Base-by-base conservation (phyloP, 2,329 filamentous ascomycete species). In the Alternaria alternata region DNA sequence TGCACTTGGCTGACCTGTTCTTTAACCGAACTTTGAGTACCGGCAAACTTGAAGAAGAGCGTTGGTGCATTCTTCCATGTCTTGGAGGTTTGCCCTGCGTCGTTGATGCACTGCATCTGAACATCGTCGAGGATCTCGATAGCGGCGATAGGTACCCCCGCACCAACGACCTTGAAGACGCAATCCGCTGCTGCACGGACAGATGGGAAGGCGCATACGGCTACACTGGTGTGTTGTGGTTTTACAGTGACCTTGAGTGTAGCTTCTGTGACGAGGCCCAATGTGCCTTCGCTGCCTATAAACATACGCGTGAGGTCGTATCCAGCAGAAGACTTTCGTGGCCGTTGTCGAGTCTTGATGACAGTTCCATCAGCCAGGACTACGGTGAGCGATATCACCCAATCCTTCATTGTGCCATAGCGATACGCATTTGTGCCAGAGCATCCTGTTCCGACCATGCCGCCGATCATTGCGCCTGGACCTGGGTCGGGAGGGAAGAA, bases 401-500 rank as follows among this genome's bases (percentile, higher is more conserved):
- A 97, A 75, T 97, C 93, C 64, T 92, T 89, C 93, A 97, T 97
- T 2, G 93, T 97, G 63, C 93, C 94, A 77, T 96, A 97, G 59
- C 93, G 86, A 81, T 96, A 96, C 16, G 93, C 90, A 76, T 97
- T 97, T 14, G 93, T 97, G 60, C 93, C 93, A 16, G 77, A 88
- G 78, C 89, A 92, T 54, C 89, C 89, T 1, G 91, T 93, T 22
- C 90, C 91, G 34, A 93, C 87, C 91, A 93, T 93, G 56, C 93
- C 93, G 58, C 93, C 93, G 70, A 97, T 97, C 89, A 92, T 92
- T 62, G 93, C 93, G 18, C 93, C 93, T 53, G 94, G 93, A 54
- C 93, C 94, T 18, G 93, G 93, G 77, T 97, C 93, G 0, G 93
- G 93, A 22, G 93, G 93, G 81, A 97, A 97, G 84, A 97, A 96